Evolutionary conservation across 768 basidiomycete species (phyloP).

Genomic region (Russula olivacea): DNA sequence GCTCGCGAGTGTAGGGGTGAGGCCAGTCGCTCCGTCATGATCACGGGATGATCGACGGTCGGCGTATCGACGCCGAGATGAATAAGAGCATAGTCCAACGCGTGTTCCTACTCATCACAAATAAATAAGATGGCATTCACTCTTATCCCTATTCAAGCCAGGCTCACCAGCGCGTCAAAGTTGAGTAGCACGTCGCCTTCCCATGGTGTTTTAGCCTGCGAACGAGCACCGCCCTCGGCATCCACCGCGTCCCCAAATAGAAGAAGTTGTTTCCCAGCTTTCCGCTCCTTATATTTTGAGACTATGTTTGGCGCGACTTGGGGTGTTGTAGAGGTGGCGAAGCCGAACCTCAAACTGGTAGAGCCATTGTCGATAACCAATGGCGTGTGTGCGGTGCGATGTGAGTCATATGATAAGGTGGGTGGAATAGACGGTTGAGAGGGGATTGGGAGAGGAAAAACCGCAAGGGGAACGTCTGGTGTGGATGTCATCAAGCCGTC

Average conservation of each 20-base stretch:
- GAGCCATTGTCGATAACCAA: constrained; percentile 90
- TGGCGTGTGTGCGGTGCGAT: constrained; percentile 40
- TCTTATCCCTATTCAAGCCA: not conserved
- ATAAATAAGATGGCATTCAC: not conserved
- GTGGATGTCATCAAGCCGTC: not conserved
- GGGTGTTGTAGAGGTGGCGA: constrained; percentile 55
- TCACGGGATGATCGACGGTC: constrained; percentile 75
- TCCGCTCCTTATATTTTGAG: constrained; percentile 86
- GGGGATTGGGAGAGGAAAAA: constrained; percentile 11
- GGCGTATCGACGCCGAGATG: constrained; percentile 76
- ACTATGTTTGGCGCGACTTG: constrained; percentile 63
- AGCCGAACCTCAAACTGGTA: constrained; percentile 77
- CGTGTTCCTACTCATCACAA: constrained; percentile 67
- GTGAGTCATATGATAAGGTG: constrained; percentile 11
- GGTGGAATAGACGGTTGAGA: constrained; percentile 17
- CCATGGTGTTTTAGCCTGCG: constrained; percentile 78
- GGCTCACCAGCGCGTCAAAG: constrained; percentile 85
- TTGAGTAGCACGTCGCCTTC: constrained; percentile 92
- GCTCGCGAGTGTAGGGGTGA: constrained; percentile 86
- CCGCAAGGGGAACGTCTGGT: constrained; percentile 3
- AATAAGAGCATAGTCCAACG: constrained; percentile 86
- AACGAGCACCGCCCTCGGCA: constrained; percentile 74
- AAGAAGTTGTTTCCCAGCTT: constrained; percentile 71
- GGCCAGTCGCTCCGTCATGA: constrained; percentile 90
- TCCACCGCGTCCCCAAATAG: constrained; percentile 88